phyloP scores from a whole-genome alignment of 2,329 filamentous ascomycete genomes.

The Penicillium sp. region DNA sequence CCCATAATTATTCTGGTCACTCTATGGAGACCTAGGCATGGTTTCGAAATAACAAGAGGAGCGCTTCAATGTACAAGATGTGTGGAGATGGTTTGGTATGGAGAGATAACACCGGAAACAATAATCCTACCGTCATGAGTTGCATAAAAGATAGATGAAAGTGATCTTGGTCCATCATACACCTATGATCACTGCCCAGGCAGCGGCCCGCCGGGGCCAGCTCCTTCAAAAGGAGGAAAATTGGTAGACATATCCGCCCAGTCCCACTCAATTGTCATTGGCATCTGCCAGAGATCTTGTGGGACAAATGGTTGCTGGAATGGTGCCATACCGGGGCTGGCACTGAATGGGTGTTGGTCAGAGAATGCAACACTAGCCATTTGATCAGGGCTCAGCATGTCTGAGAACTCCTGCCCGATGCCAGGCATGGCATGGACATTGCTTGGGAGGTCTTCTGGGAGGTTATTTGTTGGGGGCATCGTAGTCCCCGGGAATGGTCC shows the following conservation, averaged over 20 bases:
- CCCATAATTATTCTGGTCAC: not conserved
- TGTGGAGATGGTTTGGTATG: conserved; percentile 13
- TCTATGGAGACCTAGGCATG: not conserved
- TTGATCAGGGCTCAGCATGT: conserved; percentile 40
- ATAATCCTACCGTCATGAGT: conserved; percentile 5
- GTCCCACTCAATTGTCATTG: conserved; percentile 93
- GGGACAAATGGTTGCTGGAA: conserved; percentile 88
- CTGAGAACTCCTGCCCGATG: conserved; percentile 37
- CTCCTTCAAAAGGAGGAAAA: conserved; percentile 37
- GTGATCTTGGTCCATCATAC: conserved; percentile 12
- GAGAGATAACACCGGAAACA: conserved; percentile 7
- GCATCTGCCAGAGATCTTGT: conserved; percentile 91
- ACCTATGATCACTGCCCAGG: conserved; percentile 28
- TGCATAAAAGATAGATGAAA: conserved; percentile 6
- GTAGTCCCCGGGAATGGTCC: conserved; percentile 29
- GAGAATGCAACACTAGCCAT: conserved; percentile 36
- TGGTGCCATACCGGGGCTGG: conserved; percentile 39
- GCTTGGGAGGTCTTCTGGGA: conserved; percentile 27
- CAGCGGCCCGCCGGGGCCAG: conserved; percentile 23
- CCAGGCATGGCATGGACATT: conserved; percentile 31
- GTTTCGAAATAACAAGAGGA: conserved; percentile 4
- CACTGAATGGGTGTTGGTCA: conserved; percentile 32
- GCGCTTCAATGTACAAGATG: conserved; percentile 18
- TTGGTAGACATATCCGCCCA: conserved; percentile 56
- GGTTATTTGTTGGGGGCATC: conserved; percentile 23